phyloP scores from a whole-genome alignment of 371 early-diverging fungal genomes.

The Zychaea mexicana region DNA sequence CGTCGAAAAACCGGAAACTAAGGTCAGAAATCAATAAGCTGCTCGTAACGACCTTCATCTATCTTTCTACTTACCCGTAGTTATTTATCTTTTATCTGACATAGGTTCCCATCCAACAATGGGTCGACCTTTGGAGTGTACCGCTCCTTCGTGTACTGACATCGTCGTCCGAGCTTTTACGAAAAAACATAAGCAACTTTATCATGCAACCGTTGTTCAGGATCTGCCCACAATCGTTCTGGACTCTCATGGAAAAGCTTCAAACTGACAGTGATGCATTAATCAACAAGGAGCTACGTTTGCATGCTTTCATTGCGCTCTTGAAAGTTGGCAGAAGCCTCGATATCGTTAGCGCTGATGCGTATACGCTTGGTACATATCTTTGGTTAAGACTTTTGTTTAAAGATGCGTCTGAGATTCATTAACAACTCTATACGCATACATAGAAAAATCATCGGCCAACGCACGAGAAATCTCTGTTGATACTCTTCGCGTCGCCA shows the following conservation, averaged over 20 bases:
- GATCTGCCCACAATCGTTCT: slow-evolving; percentile 37
- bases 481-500: slow-evolving; percentile 54
- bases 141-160: slow-evolving; percentile 36
- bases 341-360: slow-evolving; percentile 57
- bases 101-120: slow-evolving; percentile 17
- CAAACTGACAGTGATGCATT: slow-evolving; percentile 20
- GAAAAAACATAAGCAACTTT: slow-evolving; percentile 38
- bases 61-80: not conserved
- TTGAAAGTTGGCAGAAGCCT: slow-evolving; percentile 56
- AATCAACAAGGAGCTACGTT: slow-evolving; percentile 18
- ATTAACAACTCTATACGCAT: too few species aligned
- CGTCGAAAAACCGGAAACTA: slow-evolving; percentile 17
- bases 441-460: slow-evolving; percentile 11
- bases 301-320: slow-evolving; percentile 50
- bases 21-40: too few species aligned
- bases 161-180: slow-evolving; percentile 38
- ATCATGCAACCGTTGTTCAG: slow-evolving; percentile 44
- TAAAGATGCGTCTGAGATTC: too few species aligned
- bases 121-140: slow-evolving; percentile 44
- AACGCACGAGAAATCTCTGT: slow-evolving; percentile 30
- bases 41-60: too few species aligned
- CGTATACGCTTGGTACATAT: slow-evolving; percentile 36
- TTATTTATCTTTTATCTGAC: not conserved
- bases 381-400: too few species aligned
- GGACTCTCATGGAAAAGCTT: slow-evolving; percentile 38